Percentiles rank a stretch among this genome's conserved stretches.
These are phyloP conservation scores for Handroanthus guayacan DNA, from an alignment of 257 asterid genomes.

Conservation along the genomic window DNA sequence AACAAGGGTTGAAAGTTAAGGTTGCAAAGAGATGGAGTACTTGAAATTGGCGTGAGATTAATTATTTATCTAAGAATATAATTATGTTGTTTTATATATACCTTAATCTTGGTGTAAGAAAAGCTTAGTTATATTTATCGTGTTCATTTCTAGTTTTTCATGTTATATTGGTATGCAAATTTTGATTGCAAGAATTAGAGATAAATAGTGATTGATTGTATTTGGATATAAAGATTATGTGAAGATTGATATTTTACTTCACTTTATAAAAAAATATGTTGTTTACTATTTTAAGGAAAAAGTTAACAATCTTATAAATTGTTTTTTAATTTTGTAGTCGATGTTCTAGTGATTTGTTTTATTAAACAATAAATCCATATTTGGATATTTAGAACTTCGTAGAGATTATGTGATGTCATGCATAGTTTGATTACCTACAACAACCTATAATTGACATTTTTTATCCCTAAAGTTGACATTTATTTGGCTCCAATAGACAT, in stretches of 20 bases:
- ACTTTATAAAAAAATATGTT: background rate
- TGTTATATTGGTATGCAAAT: background rate
- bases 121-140: background rate
- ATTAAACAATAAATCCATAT: background rate
- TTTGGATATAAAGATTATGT: background rate
- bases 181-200: background rate
- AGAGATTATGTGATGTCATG: background rate
- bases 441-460: background rate
- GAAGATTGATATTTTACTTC: background rate
- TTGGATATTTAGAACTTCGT: no score
- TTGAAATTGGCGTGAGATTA: constrained; percentile 20
- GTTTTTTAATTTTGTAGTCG: background rate
- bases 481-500: background rate
- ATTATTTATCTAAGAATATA: background rate
- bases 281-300: background rate
- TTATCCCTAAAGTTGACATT: background rate
- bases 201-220: background rate
- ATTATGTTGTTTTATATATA: background rate
- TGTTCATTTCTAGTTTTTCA: background rate
- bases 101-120: background rate
- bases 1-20: constrained; percentile 65
- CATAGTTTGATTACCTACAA: background rate
- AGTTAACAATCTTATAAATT: background rate
- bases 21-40: constrained; percentile 59
- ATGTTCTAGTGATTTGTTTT: background rate